Evolutionary conservation across 192 early-diverging fungal species (phyloP), one percentile per base, ranked within the genome.

Genomic region (Podila verticillata): DNA sequence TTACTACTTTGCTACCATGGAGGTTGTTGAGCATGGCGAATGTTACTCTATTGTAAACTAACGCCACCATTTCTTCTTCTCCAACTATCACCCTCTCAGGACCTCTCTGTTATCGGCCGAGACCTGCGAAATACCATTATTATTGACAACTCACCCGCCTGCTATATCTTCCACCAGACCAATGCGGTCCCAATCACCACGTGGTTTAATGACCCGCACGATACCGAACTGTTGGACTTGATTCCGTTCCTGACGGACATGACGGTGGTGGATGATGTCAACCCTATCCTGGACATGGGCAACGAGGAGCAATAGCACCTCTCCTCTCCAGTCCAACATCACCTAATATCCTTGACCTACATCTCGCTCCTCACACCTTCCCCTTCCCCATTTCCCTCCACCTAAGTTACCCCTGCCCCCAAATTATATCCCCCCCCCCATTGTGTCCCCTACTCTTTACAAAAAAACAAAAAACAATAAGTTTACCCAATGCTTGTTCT

Each of bases 141-240:
- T 69, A 89, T 98, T 57, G 98, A 99, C 87, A 98, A 98, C 86
- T 96, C 94, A 39, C 96, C 97, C 20, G 93, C 95, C n/a, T 95
- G 93, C 72, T 98, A 98, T 82, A 89, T 95, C 57, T 97, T 99
- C 85, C 98, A 99, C 73, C 93, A 93, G 22, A 89, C 92, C 51
- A 99, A 99, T 83, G 98, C 98, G 56, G 94, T 99, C 24, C 96
- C 96, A 3, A 93, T 99, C 62, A 94, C 95, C 35, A 91, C 91
- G 24, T 99, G 98, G 98, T 96, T 98, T 75, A 95, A 97, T 83
- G 97, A 99, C 82, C 93, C 93, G 26, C 93, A 96, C 74, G 98
- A 98, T 82, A 96, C 95, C 17, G 98, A 98, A 85, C 83, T 99
- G 70, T 85, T 93, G 65, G 97, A 99, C 80, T 87, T 99, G 62